These are phyloP conservation scores for Penicillium sp. DNA, from an alignment of 2,329 filamentous ascomycete genomes.

Conservation along the genomic window DNA sequence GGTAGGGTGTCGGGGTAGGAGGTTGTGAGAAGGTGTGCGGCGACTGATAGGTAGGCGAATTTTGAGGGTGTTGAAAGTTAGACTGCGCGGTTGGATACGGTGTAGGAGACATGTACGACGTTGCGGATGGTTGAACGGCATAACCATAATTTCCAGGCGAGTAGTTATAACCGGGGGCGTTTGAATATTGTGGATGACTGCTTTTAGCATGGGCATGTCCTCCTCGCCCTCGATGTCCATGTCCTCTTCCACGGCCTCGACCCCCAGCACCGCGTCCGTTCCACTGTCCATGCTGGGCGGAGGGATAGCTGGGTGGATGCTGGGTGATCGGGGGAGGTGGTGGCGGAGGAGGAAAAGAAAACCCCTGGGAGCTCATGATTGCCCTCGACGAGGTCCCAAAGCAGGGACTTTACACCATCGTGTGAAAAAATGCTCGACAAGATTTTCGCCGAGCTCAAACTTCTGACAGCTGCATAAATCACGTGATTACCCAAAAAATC, in stretches of 20 bases:
- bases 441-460: constrained; percentile 12
- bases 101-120: constrained; percentile 24
- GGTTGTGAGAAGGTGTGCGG: constrained; percentile 26
- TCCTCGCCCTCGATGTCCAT: constrained; percentile 29
- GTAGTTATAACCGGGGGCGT: constrained; percentile 26
- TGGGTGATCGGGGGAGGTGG: constrained; percentile 33
- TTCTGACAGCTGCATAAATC: constrained; percentile 14
- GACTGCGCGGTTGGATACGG: constrained; percentile 24
- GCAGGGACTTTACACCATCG: constrained; percentile 24
- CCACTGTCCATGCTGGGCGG: constrained; percentile 27
- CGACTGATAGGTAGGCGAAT: constrained; percentile 18
- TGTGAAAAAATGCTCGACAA: constrained; percentile 5
- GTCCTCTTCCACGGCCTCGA: constrained; percentile 34
- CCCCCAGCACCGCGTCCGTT: constrained; percentile 26
- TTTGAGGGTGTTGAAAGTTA: constrained; percentile 21
- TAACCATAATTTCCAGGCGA: constrained; percentile 30
- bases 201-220: constrained; percentile 15
- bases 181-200: constrained; percentile 21
- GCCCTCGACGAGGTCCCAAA: constrained; percentile 23
- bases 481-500: constrained; percentile 12
- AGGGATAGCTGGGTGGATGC: constrained; percentile 18
- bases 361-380: constrained; percentile 40
- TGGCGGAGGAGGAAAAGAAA: constrained; percentile 45
- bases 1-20: constrained; percentile 23
- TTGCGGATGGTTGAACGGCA: constrained; percentile 22